phyloP scores from a whole-genome alignment of 331 rosid species.

The Malus hybrid region DNA sequence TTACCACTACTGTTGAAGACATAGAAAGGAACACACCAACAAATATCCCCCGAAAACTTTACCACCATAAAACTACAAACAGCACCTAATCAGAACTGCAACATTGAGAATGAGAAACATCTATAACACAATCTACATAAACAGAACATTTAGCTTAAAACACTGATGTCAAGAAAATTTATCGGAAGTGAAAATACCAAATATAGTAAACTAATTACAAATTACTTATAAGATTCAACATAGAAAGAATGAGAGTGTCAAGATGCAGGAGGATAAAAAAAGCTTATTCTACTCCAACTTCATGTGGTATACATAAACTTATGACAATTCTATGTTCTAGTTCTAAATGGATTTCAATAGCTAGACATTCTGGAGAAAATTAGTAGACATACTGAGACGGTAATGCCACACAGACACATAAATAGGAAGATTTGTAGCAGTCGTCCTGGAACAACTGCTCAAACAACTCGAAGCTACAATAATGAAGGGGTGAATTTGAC shows the following conservation, averaged over 20 bases:
- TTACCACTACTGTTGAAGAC: constrained; percentile 58
- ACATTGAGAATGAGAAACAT: constrained; percentile 3
- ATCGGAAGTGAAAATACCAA: neutral
- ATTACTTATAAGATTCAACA: neutral
- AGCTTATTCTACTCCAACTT: neutral
- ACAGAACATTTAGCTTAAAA: neutral
- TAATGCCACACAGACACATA: constrained; percentile 55
- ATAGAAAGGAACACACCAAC: constrained; percentile 47
- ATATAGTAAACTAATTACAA: neutral
- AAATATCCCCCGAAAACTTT: constrained; percentile 41
- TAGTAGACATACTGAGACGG: constrained; percentile 35
- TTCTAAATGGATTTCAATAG: neutral
- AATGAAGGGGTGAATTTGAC: constrained; percentile 12
- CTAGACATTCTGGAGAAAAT: neutral
- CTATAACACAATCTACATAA: neutral
- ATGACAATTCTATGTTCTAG: neutral
- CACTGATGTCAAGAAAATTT: neutral
- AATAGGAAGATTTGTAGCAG: constrained; percentile 46
- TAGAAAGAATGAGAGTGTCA: neutral
- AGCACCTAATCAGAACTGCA: constrained; percentile 17
- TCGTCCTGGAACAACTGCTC: constrained; percentile 68
- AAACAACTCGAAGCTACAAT: constrained; percentile 88
- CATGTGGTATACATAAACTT: neutral
- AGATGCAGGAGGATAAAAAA: neutral
- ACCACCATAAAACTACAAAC: constrained; percentile 47